Conservation (phyloP, 2,329 filamentous ascomycete species). For the Ophiostoma sp. region DNA sequence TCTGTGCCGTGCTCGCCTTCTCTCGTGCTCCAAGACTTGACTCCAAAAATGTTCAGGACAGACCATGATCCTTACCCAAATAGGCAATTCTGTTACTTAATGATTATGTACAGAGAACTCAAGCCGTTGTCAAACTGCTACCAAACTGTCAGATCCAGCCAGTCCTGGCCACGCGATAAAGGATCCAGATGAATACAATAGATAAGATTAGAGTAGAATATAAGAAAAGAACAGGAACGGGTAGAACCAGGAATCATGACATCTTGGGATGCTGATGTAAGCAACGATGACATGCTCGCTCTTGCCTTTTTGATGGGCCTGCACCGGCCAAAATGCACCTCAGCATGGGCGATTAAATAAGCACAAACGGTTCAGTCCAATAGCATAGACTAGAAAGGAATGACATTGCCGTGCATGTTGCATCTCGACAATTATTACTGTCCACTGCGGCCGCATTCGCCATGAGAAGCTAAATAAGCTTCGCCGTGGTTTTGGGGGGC, state of each 20-base stretch:
- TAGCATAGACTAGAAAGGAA: neutral
- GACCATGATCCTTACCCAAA: constrained; percentile 21
- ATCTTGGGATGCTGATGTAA: neutral
- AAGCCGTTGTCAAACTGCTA: constrained; percentile 25
- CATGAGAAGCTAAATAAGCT: constrained; percentile 2
- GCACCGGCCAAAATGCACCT: neutral
- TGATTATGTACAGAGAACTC: constrained; percentile 27
- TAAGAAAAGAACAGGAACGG: constrained; percentile 1
- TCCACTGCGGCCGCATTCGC: too few species aligned
- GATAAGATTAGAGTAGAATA: neutral
- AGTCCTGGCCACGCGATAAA: constrained; percentile 27
- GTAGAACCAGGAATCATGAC: neutral
- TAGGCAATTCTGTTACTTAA: constrained; percentile 28
- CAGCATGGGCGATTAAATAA: neutral
- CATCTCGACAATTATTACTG: neutral
- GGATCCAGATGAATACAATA: constrained; percentile 20
- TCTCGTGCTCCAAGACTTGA: constrained; percentile 6
- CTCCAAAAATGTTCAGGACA: constrained; percentile 5
- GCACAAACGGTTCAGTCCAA: neutral
- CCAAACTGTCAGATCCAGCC: constrained; percentile 16
- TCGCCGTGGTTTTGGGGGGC: neutral
- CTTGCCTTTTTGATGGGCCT: neutral
- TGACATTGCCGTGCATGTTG: neutral
- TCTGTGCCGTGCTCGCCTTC: neutral
- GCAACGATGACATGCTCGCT: neutral